A percentile compares a stretch with the other conserved stretches of the same genome.
These are phyloP conservation scores for Tolypocladium tundrense DNA, from an alignment of 2,329 filamentous ascomycete genomes.

Conservation along the genomic window DNA sequence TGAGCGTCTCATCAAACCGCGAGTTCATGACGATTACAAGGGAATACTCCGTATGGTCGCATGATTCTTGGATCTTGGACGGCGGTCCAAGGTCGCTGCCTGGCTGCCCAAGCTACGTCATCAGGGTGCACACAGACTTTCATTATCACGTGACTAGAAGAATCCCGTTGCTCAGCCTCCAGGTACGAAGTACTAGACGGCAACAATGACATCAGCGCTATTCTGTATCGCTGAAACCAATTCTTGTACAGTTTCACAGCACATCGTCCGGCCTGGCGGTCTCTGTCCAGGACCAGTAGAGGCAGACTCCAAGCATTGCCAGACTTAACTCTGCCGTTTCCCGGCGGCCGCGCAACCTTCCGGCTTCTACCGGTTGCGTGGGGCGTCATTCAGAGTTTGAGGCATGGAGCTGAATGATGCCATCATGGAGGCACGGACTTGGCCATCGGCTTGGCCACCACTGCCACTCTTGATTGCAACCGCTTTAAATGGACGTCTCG, in stretches of 20 bases:
- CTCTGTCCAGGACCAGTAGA: neutral
- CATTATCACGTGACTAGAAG: neutral
- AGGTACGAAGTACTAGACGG: too few species aligned
- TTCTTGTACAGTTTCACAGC: neutral
- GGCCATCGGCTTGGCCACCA: too few species aligned
- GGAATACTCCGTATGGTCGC: neutral
- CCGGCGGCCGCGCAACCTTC: neutral
- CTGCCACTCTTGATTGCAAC: neutral
- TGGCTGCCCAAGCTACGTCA: neutral
- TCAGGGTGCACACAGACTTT: neutral
- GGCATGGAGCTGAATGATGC: neutral
- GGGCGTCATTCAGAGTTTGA: neutral
- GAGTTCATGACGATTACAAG: neutral
- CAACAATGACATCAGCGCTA: neutral
- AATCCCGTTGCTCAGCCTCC: too few species aligned
- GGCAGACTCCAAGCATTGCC: neutral
- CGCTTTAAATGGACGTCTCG: too few species aligned
- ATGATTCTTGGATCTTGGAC: neutral
- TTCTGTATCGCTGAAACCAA: neutral
- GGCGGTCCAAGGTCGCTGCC: neutral
- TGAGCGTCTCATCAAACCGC: neutral
- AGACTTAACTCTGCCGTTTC: neutral
- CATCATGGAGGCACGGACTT: neutral
- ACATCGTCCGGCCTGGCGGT: too few species aligned
- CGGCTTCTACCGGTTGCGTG: neutral